phyloP scores from a whole-genome alignment of 2,329 filamentous ascomycete species.

The Ceratocystis eucalypticola region DNA sequence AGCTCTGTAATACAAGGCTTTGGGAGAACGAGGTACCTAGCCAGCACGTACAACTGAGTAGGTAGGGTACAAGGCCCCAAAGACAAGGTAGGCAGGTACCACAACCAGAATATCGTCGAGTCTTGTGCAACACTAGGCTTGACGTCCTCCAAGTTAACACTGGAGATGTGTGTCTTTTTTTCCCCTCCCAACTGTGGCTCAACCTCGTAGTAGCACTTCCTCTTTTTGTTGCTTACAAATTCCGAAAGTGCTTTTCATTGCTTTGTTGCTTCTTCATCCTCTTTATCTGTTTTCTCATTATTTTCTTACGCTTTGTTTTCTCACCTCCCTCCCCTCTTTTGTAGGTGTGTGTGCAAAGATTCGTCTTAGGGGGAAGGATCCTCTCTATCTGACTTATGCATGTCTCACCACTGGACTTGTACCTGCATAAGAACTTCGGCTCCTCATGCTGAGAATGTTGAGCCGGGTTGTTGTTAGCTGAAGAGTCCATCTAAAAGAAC shows the following conservation, averaged over 20 bases:
- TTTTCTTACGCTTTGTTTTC: background rate
- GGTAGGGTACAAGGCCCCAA: background rate
- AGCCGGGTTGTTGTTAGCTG: background rate
- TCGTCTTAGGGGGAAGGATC: background rate
- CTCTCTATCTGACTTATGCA: background rate
- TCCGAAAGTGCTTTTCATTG: background rate
- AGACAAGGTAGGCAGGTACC: background rate
- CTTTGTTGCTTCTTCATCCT: background rate
- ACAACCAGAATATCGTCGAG: background rate
- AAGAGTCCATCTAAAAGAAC: background rate
- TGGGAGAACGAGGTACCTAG: background rate
- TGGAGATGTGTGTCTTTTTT: too few species aligned
- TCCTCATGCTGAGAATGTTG: slow-evolving; percentile 3
- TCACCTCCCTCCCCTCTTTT: background rate
- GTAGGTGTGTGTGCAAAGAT: background rate
- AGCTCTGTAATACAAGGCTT: background rate
- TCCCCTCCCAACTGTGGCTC: too few species aligned
- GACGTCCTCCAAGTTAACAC: background rate
- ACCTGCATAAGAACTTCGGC: slow-evolving; percentile 7
- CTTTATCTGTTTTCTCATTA: background rate
- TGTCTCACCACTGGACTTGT: background rate
- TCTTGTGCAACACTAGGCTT: background rate
- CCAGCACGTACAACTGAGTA: background rate
- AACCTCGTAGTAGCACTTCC: background rate
- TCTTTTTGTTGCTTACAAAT: background rate